Conservation (phyloP, 2,329 filamentous ascomycete genomes). For the Corinectria fuckeliana region DNA sequence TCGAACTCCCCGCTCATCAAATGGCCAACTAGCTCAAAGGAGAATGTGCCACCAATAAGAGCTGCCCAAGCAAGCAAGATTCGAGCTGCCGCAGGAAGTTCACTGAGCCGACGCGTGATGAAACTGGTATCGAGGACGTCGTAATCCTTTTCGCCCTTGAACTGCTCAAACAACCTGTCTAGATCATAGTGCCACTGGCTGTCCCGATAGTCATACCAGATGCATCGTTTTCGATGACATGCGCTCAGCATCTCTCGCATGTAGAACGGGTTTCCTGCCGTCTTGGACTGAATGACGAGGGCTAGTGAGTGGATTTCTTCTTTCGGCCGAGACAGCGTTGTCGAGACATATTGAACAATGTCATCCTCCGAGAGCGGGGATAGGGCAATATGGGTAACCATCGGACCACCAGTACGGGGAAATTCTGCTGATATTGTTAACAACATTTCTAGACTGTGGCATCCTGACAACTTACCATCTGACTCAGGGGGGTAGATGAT, state of each 20-base stretch:
- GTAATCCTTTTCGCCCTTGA: constrained; percentile 78
- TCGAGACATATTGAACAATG: constrained; percentile 80
- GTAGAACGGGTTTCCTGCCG: constrained; percentile 87
- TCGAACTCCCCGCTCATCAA: constrained; percentile 79
- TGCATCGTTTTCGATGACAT: constrained; percentile 84
- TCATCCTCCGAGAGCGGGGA: constrained; percentile 78
- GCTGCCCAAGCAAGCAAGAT: constrained; percentile 87
- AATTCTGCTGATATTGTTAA: constrained; percentile 46
- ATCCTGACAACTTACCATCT: constrained; percentile 50
- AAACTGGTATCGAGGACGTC: constrained; percentile 84
- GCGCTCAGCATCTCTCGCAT: constrained; percentile 89
- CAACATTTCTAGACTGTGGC: background rate
- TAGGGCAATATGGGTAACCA: constrained; percentile 74
- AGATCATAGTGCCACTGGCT: constrained; percentile 85
- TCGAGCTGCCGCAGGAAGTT: constrained; percentile 76
- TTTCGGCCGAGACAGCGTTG: constrained; percentile 76
- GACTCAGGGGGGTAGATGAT: constrained; percentile 61
- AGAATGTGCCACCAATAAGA: constrained; percentile 81
- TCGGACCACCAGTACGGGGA: constrained; percentile 55
- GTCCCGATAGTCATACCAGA: constrained; percentile 88
- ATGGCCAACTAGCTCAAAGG: constrained; percentile 79
- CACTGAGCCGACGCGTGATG: constrained; percentile 77
- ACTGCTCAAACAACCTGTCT: constrained; percentile 85
- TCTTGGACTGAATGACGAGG: constrained; percentile 87
- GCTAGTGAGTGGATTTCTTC: constrained; percentile 79